phyloP scores from a whole-genome alignment of 176 grass and related monocot genomes.

The Eremochloa ophiuroides region DNA sequence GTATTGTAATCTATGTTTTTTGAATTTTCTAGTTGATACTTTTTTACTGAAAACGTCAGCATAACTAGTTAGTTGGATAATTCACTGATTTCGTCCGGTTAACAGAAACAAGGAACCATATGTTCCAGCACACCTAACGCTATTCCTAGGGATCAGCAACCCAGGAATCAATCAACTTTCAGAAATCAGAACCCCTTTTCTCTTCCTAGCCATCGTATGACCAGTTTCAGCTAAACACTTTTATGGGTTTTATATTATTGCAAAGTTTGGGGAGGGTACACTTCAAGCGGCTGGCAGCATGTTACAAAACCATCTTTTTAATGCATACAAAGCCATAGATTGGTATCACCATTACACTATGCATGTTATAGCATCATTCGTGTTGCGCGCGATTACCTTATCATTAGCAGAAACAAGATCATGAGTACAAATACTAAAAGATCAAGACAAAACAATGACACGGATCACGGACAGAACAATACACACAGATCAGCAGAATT shows the following conservation, averaged over 20 bases:
- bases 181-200: neutral
- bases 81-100: neutral
- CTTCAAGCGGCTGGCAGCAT: neutral
- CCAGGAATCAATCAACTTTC: neutral
- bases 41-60: neutral
- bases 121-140: neutral
- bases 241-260: neutral
- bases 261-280: neutral
- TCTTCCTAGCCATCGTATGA: neutral
- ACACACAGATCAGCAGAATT: neutral
- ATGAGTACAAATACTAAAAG: neutral
- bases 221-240: neutral
- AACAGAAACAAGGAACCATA: neutral
- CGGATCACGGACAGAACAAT: neutral
- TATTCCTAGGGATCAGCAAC: neutral
- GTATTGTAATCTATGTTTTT: neutral
- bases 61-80: neutral
- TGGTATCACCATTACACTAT: neutral
- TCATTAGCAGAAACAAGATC: neutral
- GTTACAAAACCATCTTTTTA: neutral
- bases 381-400: neutral
- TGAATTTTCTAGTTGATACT: neutral
- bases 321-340: neutral
- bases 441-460: neutral
- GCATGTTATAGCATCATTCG: neutral